phyloP scores from a whole-genome alignment of 2,329 filamentous ascomycete species.

The Claviceps maximensis region DNA sequence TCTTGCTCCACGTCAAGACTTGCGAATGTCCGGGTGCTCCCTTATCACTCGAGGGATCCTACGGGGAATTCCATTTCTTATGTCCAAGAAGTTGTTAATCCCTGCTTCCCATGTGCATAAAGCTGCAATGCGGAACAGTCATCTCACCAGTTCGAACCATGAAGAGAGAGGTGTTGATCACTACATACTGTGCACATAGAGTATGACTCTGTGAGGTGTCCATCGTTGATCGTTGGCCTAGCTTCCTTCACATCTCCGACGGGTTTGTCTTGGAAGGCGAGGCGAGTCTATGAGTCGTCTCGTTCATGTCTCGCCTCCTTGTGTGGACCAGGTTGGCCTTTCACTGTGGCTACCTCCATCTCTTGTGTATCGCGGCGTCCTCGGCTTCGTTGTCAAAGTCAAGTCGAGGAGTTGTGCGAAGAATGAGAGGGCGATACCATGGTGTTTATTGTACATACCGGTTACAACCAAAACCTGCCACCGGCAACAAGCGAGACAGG shows the following conservation, averaged over 20 bases:
- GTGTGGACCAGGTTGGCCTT: neutral
- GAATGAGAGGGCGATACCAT: neutral
- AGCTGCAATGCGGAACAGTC: neutral
- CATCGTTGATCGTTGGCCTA: neutral
- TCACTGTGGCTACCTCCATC: neutral
- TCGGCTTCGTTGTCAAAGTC: neutral
- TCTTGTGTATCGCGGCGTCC: neutral
- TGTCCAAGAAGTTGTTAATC: neutral
- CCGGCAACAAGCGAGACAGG: constrained; percentile 11
- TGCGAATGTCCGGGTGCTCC: neutral
- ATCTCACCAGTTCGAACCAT: neutral
- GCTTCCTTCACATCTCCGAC: neutral
- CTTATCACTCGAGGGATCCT: neutral
- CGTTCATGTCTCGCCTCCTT: neutral
- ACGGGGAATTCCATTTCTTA: neutral
- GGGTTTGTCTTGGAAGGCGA: neutral
- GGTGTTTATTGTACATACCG: neutral
- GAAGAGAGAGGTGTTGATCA: too few relatives aligned
- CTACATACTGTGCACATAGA: too few relatives aligned
- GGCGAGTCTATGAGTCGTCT: neutral
- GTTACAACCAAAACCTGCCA: constrained; percentile 1
- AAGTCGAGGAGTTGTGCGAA: neutral
- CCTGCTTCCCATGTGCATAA: constrained; percentile 5
- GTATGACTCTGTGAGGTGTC: too few relatives aligned
- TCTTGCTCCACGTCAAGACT: neutral